These are phyloP conservation scores for Rhizophlyctis rosea DNA, from an alignment of 192 early-diverging fungal genomes.

Conservation along the genomic window DNA sequence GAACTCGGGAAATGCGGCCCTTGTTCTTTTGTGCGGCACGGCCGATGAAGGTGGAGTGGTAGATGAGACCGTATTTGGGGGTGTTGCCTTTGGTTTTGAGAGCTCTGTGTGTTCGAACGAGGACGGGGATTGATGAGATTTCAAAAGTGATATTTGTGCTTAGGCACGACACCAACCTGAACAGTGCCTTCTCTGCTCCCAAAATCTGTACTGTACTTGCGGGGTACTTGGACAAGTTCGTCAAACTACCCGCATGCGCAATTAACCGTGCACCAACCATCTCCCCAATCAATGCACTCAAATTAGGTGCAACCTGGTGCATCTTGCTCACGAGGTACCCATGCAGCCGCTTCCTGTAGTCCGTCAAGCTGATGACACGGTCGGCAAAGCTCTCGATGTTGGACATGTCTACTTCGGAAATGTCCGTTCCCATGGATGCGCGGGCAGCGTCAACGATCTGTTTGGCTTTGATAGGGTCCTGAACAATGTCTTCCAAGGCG, in stretches of 20 bases:
- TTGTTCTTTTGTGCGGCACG: constrained; percentile 98
- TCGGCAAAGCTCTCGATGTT: constrained; percentile 94
- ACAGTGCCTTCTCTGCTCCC: constrained; percentile 99
- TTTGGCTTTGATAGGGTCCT: constrained; percentile 76
- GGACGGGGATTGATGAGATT: neutral
- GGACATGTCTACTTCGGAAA: constrained; percentile 90
- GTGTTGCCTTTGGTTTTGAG: constrained; percentile 98
- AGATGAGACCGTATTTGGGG: constrained; percentile 98
- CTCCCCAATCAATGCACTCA: constrained; percentile 96
- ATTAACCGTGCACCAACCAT: constrained; percentile 98
- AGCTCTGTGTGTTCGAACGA: constrained; percentile 45
- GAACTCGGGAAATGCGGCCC: constrained; percentile 94
- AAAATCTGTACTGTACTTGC: constrained; percentile 99
- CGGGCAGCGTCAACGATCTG: constrained; percentile 91
- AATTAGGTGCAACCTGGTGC: constrained; percentile 93
- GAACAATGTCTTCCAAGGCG: constrained; percentile 75
- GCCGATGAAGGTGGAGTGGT: constrained; percentile 96
- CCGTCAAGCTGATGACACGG: constrained; percentile 83
- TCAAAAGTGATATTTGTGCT: too few species aligned
- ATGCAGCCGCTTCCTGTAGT: constrained; percentile 92
- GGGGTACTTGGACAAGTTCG: constrained; percentile 97
- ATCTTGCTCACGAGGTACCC: constrained; percentile 93
- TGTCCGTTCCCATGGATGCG: constrained; percentile 97
- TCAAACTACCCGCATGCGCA: constrained; percentile 92
- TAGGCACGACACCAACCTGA: constrained; percentile 40